Base-by-base conservation (phyloP, 1,139 yeast genomes). In the Kurtzmaniella quercitrusa region DNA sequence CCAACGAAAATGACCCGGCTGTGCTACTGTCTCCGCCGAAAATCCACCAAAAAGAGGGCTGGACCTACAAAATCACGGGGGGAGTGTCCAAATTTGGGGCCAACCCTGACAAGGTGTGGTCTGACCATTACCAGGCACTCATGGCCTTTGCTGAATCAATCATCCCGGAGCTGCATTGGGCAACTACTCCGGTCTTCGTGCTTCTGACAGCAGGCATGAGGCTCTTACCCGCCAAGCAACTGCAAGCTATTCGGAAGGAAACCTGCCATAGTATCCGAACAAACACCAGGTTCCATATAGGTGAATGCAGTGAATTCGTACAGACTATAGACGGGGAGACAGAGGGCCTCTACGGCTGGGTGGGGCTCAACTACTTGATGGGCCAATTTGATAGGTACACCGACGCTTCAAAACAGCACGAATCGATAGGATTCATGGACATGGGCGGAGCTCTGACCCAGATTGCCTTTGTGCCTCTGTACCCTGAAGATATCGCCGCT, bases 401-500 rank as follows among this genome's bases (percentile, higher is more conserved):
- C 37, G 41, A 58, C 0, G 59, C 58, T 1, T 44, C 45, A 1
- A 56, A 51, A 2, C 11, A 3, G 3, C 82, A 76, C 51, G 68
- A 69, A n/a, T 78, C 89, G 0, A 75, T 78, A 46, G 95, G 95
- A 2, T 85, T 86, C 55, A 84, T 86, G 91, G 95, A 85, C 59
- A 85, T 85, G 95, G 95, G 95, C 7, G 95, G 95, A 16, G 95
- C 94, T 0, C 84, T 91, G 3, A 83, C 90, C 0, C 95, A 86
- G 54, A 75, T 86, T 27, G 88, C 93, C 9, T 86, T 85, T 68
- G 85, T 81, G 14, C 94, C 94, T 0, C 75, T 81, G 2, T 67
- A 73, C 12, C 50, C 51, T 8, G 68, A 69, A 21, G 85, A 85
- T 46, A 61, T 81, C 12, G 60, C 62, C 23, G 75, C 72, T 50